These are phyloP conservation scores for Sugiyamaella smithiae DNA, from an alignment of 805 yeast species.

Conservation along the genomic window DNA sequence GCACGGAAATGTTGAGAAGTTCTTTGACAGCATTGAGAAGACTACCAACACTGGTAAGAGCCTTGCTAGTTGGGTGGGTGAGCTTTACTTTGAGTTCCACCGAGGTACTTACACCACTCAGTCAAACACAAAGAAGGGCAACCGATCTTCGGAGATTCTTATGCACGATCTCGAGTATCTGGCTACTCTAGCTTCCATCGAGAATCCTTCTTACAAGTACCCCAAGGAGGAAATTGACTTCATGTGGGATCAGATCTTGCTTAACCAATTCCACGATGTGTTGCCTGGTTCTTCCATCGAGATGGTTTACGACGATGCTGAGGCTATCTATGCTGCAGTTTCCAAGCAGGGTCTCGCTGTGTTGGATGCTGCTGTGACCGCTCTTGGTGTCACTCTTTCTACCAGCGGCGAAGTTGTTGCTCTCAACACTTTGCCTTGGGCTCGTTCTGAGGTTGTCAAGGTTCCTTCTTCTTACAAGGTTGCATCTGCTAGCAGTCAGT, in stretches of 20 bases:
- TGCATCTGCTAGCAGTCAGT: slow-evolving; percentile 7
- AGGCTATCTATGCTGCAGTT: slow-evolving; percentile 67
- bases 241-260: slow-evolving; percentile 82
- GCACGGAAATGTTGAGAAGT: slow-evolving; percentile 73
- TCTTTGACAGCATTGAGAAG: slow-evolving; percentile 61
- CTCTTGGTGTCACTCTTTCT: slow-evolving; percentile 8
- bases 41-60: slow-evolving; percentile 61
- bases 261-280: slow-evolving; percentile 96
- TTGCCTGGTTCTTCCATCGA: slow-evolving; percentile 95
- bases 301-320: slow-evolving; percentile 87
- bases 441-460: slow-evolving; percentile 46
- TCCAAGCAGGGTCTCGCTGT: slow-evolving; percentile 49
- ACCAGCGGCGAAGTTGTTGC: slow-evolving; percentile 19
- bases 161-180: slow-evolving; percentile 83
- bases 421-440: slow-evolving; percentile 67
- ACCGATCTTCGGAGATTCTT: slow-evolving; percentile 71
- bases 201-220: slow-evolving; percentile 53
- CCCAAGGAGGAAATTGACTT: slow-evolving; percentile 65
- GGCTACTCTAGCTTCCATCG: slow-evolving; percentile 70
- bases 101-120: slow-evolving; percentile 97
- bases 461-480: slow-evolving; percentile 27
- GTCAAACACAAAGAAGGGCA: slow-evolving; percentile 75
- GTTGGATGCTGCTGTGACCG: slow-evolving; percentile 45
- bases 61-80: slow-evolving; percentile 90
- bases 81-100: slow-evolving; percentile 90